These are phyloP conservation scores for Aureobasidium sp. DNA, from an alignment of 2,329 filamentous ascomycete genomes.

Conservation along the genomic window DNA sequence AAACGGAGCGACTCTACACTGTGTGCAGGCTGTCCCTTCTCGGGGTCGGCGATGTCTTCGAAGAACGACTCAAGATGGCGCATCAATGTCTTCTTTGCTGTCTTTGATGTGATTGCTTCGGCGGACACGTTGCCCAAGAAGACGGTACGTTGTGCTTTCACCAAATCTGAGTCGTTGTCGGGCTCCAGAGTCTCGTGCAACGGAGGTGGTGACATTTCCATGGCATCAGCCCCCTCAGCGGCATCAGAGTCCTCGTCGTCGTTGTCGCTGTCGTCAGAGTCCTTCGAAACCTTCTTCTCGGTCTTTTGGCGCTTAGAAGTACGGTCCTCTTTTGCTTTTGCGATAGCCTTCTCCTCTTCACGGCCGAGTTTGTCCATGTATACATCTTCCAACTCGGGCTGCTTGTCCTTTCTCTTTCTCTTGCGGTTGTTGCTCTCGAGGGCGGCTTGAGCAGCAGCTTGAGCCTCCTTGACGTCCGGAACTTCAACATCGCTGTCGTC, in stretches of 20 bases:
- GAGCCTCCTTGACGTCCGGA: constrained; percentile 21
- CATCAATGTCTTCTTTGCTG: constrained; percentile 69
- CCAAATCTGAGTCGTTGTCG: constrained; percentile 52
- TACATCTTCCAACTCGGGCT: constrained; percentile 19
- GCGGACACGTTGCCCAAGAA: constrained; percentile 89
- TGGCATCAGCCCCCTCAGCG: constrained; percentile 33
- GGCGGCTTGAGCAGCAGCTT: constrained; percentile 21
- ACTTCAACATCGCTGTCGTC: constrained; percentile 24
- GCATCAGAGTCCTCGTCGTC: constrained; percentile 30
- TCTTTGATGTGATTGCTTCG: constrained; percentile 73
- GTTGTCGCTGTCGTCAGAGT: constrained; percentile 23
- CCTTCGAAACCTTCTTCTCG: constrained; percentile 21
- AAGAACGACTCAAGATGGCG: constrained; percentile 74
- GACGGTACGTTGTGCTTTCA: constrained; percentile 82
- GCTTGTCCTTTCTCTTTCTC: constrained; percentile 45
- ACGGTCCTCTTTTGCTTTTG: constrained; percentile 11
- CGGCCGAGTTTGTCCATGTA: constrained; percentile 60
- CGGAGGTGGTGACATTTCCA: constrained; percentile 49
- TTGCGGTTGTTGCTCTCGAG: constrained; percentile 42
- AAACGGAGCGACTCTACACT: constrained; percentile 89
- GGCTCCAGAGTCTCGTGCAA: constrained; percentile 44
- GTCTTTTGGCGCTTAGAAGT: constrained; percentile 18
- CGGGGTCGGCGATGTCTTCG: constrained; percentile 41
- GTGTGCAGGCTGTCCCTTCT: constrained; percentile 44
- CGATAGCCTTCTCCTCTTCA: constrained; percentile 33